Base-by-base conservation (phyloP, 1,139 yeast genomes). In the Pichia sp. region DNA sequence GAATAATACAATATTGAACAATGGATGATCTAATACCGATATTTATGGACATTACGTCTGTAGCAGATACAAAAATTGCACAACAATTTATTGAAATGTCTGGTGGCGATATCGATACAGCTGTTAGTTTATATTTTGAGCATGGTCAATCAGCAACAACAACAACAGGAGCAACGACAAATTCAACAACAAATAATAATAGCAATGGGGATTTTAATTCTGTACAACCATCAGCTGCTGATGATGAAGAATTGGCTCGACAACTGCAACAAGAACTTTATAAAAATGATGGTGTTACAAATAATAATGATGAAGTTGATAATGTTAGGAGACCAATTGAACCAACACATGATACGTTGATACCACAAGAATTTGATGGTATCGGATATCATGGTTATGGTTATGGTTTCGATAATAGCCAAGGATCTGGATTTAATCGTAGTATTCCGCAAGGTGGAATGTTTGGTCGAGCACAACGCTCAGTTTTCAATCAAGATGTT, bases 31-130 rank as follows among this genome's bases (percentile, higher is more conserved):
- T 70, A 35, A 66, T 84, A 25, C 79, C 83, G 18, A 77, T 81
- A 25, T 91, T 91, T 61, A 69, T 89, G 58, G 91, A 93, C 28
- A 82, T 93, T 42, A 88, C 98, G 0, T 86, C 86, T 17, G 75
- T 76, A 5, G 71, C 77, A 3, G 93, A 84, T 56, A 71, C 75
- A 2, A 71, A 71, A 3, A 67, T 76, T 24, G 98, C 98, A 2
- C 68, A 70, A 46, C 88, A 81, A 54, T 93, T 82, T 58, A 63
- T 93, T 35, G 89, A 82, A 24, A 78, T 89, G 63, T 74, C 93
- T 9, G 89, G 80, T 39, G 79, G 80, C 43, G 78, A 86, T 56
- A 60, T 91, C 35, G 96, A 89, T 47, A 74, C 79, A 23, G 98
- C 98, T 0, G 85, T 93, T 7, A 77, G 89, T 10, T 66, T 93